Conservation (phyloP, 73 alveolate species). For the Stentor coeruleus region DNA sequence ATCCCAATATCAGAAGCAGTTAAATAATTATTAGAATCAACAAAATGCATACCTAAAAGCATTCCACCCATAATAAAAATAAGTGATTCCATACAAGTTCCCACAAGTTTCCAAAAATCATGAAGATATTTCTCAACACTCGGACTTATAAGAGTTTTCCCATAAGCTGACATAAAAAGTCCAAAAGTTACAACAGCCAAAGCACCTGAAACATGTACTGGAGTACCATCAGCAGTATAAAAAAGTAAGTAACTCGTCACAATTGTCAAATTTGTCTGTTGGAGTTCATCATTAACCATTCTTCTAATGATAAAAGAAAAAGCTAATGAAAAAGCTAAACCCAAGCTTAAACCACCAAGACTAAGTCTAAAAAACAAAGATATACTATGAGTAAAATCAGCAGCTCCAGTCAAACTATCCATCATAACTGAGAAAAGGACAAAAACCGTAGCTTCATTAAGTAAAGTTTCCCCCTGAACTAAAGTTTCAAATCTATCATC, state of each 20-base stretch:
- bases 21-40: conserved; percentile 30
- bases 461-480: conserved; percentile 66
- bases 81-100: conserved; percentile 49
- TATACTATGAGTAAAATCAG: background rate
- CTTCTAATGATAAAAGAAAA: conserved; percentile 45
- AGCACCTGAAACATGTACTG: conserved; percentile 46
- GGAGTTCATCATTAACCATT: conserved; percentile 52
- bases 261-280: conserved; percentile 51
- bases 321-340: conserved; percentile 43
- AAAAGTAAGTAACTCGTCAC: conserved; percentile 49
- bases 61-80: conserved; percentile 59
- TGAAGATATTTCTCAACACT: conserved; percentile 52
- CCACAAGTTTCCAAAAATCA: conserved; percentile 50
- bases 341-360: conserved; percentile 57
- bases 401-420: conserved; percentile 44
- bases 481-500: conserved; percentile 53
- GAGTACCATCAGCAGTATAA: conserved; percentile 57
- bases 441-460: conserved; percentile 65
- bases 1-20: conserved; percentile 39
- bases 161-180: conserved; percentile 56
- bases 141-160: conserved; percentile 50
- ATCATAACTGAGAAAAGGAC: conserved; percentile 53
- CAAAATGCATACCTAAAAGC: conserved; percentile 42
- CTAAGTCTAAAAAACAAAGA: conserved; percentile 18
- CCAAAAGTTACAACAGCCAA: conserved; percentile 60